Base-by-base conservation (phyloP, 2,329 filamentous ascomycete genomes). In the Monosporascus sp. region DNA sequence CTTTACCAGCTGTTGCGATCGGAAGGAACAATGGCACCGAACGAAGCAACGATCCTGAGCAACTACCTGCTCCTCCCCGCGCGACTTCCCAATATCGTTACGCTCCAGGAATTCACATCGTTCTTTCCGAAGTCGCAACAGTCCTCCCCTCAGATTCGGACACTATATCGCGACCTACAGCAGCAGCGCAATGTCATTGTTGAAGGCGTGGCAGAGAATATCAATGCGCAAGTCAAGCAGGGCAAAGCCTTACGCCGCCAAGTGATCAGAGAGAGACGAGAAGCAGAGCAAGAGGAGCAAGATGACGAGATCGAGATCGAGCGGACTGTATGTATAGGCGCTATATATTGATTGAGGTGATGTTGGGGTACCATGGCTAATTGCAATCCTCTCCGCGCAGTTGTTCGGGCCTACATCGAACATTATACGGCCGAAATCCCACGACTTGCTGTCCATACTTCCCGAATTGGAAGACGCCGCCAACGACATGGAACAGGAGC, bases 51-150 rank as follows among this genome's bases (percentile, higher is more conserved):
- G 27, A 88, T 96, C 58, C 80, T 96, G 49, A 78, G 79, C 63
- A 86, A 87, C 70, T 95, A 93, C 68, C 82, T 96, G 54, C 80
- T 95, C 37, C 78, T 86, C 31, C 88, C 90, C 14, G 85, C 90
- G 7, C 80, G 87, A 27, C 77, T 96, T 38, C 85, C 88, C 42
- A 81, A 86, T 57, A 81, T 91, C 64, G 75, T 91, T 60, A 85
- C 89, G 7, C 78, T 91, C 47, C 78, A 84, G 53, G 82, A 90
- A 59, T 96, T 96, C 74, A 84, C 82, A 44, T 78, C 85, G 27
- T 78, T 93, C 42, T 94, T 96, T 64, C 90, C 90, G 11, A 81
- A 79, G 49, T 70, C 81, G 39, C 76, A 85, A 48, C 86, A 85
- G 54, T 74, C 78, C 24, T 86, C 85, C 47, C 81, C 87, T 0